Evolutionary conservation across 1,284 basidiomycete genomes (phyloP).

Genomic region (Ceratobasidium sp.): DNA sequence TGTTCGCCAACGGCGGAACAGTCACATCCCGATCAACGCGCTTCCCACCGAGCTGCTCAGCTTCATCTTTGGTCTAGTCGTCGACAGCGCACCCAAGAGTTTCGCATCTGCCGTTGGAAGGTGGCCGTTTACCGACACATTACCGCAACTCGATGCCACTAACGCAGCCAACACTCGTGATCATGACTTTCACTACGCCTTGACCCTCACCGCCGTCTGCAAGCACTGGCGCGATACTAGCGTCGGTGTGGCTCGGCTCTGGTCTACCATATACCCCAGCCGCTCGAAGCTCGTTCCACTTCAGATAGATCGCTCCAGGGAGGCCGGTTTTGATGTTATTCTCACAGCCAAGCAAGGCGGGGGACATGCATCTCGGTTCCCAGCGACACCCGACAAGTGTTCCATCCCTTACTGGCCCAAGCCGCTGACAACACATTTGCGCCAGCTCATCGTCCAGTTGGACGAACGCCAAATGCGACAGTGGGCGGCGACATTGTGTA

Average conservation of each 20-base stretch:
- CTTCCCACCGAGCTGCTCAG: constrained; percentile 25
- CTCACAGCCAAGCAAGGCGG: constrained; percentile 19
- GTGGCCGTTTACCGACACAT: constrained; percentile 27
- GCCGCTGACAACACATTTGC: constrained; percentile 18
- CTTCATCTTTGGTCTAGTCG: constrained; percentile 26
- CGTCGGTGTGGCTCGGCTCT: constrained; percentile 16
- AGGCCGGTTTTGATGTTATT: constrained; percentile 34
- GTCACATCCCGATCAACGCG: constrained; percentile 15
- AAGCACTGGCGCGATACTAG: constrained; percentile 35
- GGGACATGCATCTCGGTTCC: background rate
- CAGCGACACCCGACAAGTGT: constrained; percentile 13
- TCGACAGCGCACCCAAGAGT: constrained; percentile 40
- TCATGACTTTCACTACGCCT: constrained; percentile 35
- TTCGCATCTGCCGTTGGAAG: constrained; percentile 24
- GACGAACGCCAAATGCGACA: constrained; percentile 35
- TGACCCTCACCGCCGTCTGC: constrained; percentile 21
- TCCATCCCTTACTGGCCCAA: constrained; percentile 36
- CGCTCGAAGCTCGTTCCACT: constrained; percentile 33
- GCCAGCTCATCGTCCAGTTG: constrained; percentile 33
- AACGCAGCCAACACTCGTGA: constrained; percentile 6
- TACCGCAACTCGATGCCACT: constrained; percentile 22
- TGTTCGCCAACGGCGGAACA: constrained; percentile 26
- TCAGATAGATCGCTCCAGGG: constrained; percentile 26
- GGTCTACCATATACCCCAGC: constrained; percentile 37
- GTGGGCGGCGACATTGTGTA: constrained; percentile 26